Evolutionary conservation across 108 stramenopile species (phyloP).

Genomic region (Cyclostephanos tholiformis): DNA sequence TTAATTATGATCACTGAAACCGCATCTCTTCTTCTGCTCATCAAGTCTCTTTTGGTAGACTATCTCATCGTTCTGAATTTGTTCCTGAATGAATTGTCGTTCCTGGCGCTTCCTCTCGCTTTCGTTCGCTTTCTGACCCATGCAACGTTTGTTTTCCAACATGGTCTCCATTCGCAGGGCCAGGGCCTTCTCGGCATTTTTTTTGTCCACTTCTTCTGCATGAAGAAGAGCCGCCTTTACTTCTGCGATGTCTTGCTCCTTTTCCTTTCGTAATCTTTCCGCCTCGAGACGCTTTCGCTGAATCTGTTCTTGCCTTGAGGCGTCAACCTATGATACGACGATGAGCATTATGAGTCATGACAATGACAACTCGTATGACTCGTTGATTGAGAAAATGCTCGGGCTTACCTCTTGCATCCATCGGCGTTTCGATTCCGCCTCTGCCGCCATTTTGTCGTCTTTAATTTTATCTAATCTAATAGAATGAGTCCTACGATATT

Average conservation of each 20-base stretch:
- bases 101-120: conserved; percentile 20
- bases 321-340: conserved; percentile 13
- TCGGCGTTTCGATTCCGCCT: conserved; percentile 25
- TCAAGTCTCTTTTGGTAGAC: conserved; percentile 23
- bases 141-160: conserved; percentile 26
- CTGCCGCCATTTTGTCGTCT: conserved; percentile 37
- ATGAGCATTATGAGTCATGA: not conserved
- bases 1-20: conserved; percentile 4
- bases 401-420: conserved; percentile 41
- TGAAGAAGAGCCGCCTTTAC: conserved; percentile 15
- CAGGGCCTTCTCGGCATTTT: conserved; percentile 17
- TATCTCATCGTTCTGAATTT: conserved; percentile 31
- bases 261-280: conserved; percentile 23
- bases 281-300: conserved; percentile 39
- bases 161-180: conserved; percentile 22
- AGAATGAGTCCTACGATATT: conserved; percentile 34
- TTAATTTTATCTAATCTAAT: conserved; percentile 34
- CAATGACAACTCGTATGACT: not conserved
- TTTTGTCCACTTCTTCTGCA: conserved; percentile 31
- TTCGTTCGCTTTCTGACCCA: conserved; percentile 20
- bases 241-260: conserved; percentile 28
- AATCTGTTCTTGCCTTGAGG: conserved; percentile 51
- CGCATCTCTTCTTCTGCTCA: conserved; percentile 15
- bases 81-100: conserved; percentile 17
- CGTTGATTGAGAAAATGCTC: not conserved